Evolutionary conservation across 257 asterid genomes (phyloP).

Genomic region (Euphrasia confusa): DNA sequence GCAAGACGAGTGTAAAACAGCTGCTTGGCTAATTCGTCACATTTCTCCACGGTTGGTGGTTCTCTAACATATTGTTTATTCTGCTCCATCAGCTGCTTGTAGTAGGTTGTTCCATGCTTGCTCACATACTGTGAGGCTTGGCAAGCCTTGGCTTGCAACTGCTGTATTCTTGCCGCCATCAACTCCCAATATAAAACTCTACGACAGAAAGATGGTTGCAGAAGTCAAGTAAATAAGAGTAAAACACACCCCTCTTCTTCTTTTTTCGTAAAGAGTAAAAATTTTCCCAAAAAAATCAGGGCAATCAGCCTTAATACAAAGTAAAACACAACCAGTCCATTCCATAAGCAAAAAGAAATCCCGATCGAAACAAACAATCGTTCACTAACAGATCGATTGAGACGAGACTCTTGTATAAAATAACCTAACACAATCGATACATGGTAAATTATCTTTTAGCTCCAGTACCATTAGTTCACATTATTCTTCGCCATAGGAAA

Average conservation of each 20-base stretch:
- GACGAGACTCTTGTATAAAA: background rate
- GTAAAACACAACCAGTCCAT: background rate
- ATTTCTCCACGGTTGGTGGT: slow-evolving; percentile 63
- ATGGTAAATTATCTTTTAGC: background rate
- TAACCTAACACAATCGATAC: background rate
- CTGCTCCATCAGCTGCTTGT: slow-evolving; percentile 61
- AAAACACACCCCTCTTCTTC: background rate
- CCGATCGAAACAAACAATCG: background rate
- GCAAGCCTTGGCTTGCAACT: slow-evolving; percentile 54
- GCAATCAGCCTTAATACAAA: background rate
- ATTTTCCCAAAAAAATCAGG: background rate
- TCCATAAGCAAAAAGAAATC: background rate
- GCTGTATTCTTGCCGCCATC: slow-evolving; percentile 55
- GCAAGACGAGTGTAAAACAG: slow-evolving; percentile 63
- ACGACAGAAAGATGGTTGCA: slow-evolving; percentile 6
- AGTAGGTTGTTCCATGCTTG: slow-evolving; percentile 51
- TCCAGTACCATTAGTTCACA: background rate
- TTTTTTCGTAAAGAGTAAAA: background rate
- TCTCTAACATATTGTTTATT: slow-evolving; percentile 55
- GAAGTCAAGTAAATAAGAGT: background rate
- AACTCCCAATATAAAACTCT: slow-evolving; percentile 24
- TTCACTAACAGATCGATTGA: background rate
- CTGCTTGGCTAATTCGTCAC: slow-evolving; percentile 57
- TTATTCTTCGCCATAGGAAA: background rate
- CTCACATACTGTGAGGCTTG: slow-evolving; percentile 47